A percentile compares a stretch with the other conserved stretches of the same genome.
Conservation (phyloP, 768 basidiomycete genomes). For the Tricholomella constricta region DNA sequence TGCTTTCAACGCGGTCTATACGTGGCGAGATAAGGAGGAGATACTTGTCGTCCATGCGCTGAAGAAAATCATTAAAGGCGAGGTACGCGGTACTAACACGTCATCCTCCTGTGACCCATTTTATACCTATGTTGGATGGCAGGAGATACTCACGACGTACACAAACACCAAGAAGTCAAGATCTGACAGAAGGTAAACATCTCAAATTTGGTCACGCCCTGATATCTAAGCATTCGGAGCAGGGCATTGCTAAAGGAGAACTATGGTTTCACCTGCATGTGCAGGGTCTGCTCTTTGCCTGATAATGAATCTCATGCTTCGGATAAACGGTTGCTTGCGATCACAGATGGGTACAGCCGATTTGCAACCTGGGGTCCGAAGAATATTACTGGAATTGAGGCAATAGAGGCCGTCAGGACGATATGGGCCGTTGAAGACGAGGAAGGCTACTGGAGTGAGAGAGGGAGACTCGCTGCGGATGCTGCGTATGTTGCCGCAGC, state of each 20-base stretch:
- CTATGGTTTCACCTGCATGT: slow-evolving; percentile 63
- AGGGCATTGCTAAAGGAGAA: slow-evolving; percentile 51
- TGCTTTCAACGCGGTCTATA: slow-evolving; percentile 69
- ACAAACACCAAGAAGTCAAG: slow-evolving; percentile 57
- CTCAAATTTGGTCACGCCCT: background rate
- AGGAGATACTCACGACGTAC: slow-evolving; percentile 69
- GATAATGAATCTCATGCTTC: slow-evolving; percentile 48
- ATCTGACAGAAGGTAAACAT: slow-evolving; percentile 50
- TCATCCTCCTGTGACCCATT: slow-evolving; percentile 1
- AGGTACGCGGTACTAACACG: slow-evolving; percentile 35
- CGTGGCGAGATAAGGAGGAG: slow-evolving; percentile 53
- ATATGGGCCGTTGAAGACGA: slow-evolving; percentile 62
- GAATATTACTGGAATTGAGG: slow-evolving; percentile 48
- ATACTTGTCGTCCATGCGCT: slow-evolving; percentile 59
- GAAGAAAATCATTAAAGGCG: slow-evolving; percentile 51
- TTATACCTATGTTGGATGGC: slow-evolving; percentile 6
- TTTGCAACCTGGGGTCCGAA: slow-evolving; percentile 53
- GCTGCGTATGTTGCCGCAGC: slow-evolving; percentile 60
- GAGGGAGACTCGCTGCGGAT: slow-evolving; percentile 64
- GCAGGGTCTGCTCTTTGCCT: slow-evolving; percentile 58
- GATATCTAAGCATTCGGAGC: slow-evolving; percentile 4
- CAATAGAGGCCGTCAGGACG: slow-evolving; percentile 44
- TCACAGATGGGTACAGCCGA: slow-evolving; percentile 44
- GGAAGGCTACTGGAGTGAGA: slow-evolving; percentile 69
- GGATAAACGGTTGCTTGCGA: slow-evolving; percentile 49